Percentiles rank a stretch among this genome's conserved stretches.
Conservation (phyloP, 495 filamentous ascomycete species). For the Penicillium roqueforti region DNA sequence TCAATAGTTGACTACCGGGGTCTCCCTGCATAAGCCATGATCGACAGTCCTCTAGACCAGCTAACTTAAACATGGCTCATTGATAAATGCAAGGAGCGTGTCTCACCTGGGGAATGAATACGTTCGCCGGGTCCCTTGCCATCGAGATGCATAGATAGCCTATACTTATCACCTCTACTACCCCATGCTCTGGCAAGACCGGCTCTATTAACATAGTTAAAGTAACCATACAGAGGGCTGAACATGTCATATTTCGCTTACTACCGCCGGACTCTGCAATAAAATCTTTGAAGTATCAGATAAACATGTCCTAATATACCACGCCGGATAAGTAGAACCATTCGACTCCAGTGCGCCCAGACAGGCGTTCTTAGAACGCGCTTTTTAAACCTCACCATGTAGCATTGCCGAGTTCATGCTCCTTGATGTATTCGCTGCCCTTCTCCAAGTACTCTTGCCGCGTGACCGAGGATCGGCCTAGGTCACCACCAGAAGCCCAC, state of each 20-base stretch:
- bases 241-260: background rate
- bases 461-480: constrained; percentile 48
- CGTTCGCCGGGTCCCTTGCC: background rate
- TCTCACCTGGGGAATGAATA: background rate
- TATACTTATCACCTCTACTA: no score
- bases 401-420: constrained; percentile 77
- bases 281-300: constrained; percentile 2
- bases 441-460: constrained; percentile 80
- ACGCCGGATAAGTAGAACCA: constrained; percentile 2
- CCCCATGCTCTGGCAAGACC: no score
- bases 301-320: constrained; percentile 10
- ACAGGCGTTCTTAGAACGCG: constrained; percentile 1
- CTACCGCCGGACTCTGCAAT: background rate
- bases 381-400: constrained; percentile 26
- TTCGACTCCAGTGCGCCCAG: constrained; percentile 28
- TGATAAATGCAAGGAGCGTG: background rate
- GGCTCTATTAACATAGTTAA: background rate
- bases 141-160: background rate
- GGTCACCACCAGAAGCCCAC: constrained; percentile 54
- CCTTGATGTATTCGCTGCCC: constrained; percentile 82
- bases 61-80: background rate
- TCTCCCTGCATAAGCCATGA: constrained; percentile 19
- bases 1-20: constrained; percentile 9
- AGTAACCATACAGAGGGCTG: background rate
- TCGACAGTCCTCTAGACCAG: constrained; percentile 14